Base-by-base conservation (phyloP, 75 land plant species). In the Selaginella tamariscina region DNA sequence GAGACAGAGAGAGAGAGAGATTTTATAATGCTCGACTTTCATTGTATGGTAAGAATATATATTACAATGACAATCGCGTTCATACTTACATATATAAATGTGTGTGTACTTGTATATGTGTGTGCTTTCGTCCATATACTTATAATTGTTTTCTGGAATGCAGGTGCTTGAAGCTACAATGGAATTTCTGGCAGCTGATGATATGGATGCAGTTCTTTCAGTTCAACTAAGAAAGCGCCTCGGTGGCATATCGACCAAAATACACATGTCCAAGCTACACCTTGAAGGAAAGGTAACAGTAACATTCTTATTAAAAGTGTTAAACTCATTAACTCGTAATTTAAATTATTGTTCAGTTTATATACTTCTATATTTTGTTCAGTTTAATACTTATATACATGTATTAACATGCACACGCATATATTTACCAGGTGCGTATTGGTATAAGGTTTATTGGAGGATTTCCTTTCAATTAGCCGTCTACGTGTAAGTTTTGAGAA, bases 401-500 rank as follows among this genome's bases (percentile, higher is more conserved):
- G n/a, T n/a, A n/a, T n/a, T n/a, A n/a, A n/a, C n/a, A n/a, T n/a
- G n/a, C n/a, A n/a, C n/a, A n/a, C n/a, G n/a, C n/a, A n/a, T n/a
- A n/a, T 39, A 5, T 39, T 39, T 5, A 39, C n/a, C 33, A 95
- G 99, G 85, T 90, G 11, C 72, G 84, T 69, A 70, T 95, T 56
- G 97, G 97, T 24, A 78, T 95, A 57, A 95, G 83, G 75, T 90
- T 95, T 64, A 71, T 82, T 29, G 62, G 67, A 13, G 69, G 78
- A 0, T 87, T 82, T 82, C 99, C 97, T 49, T 84, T 82, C 31
- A n/a, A 31, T 95, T 70, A 81, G 82, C 30, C 91, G 99, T 30
- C n/a, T 84, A 28, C 80, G 96, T 0, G 5, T 95, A 23, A 89
- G 89, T 71, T 95, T 95, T 78, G 80, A 78, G 21, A 81, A 78